Evolutionary conservation across 352 stramenopile genomes (phyloP), one percentile per base, ranked within the genome.

Genomic region (Phytophthora aleatoria): DNA sequence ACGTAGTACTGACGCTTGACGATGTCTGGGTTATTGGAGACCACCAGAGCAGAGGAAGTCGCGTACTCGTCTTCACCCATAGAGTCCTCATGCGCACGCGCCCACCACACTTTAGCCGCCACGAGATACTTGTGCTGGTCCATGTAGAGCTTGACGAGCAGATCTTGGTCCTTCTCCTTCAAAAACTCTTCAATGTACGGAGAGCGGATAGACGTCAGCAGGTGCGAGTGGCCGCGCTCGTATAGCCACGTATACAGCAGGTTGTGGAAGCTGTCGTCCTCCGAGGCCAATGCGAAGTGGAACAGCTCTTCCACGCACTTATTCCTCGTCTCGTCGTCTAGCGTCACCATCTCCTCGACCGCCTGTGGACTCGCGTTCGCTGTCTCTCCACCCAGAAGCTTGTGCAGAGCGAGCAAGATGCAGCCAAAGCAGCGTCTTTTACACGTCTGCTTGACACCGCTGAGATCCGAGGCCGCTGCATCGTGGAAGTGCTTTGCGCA

Each of bases 81-180:
- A 9, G 69, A 65, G 48, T 90, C 81, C 62, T 87, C 79, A 42
- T 92, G 82, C 0, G 85, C 87, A 20, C 84, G 84, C 2, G 74
- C 67, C 87, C 87, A 96, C 82, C 87, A 94, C 2, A 94, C 83
- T 58, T 94, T 92, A 0, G 87, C 87, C 0, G 87, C 87, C 6
- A 90, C 69, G 24, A 96, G 70, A 61, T 92, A 96, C 62, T 92
- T 92, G 24, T 89, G 81, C 53, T 94, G 85, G 16, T 93, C 81
- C 83, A 96, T 92, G 64, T 96, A 94, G 43, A 91, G 73, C 64
- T 92, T 89, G 36, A 96, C 79, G 9, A 96, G 78, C 35, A 96
- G 59, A 62, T 96, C 85, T 64, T 93, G 82, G 52, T 96, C 86
- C 56, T 90, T 89, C 45, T 82, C 76, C 67, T 94, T 90, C 24